Percentiles rank a stretch among this genome's conserved stretches.
Conservation (phyloP, 169 alveolate species). For the Miamiensis avidus region DNA sequence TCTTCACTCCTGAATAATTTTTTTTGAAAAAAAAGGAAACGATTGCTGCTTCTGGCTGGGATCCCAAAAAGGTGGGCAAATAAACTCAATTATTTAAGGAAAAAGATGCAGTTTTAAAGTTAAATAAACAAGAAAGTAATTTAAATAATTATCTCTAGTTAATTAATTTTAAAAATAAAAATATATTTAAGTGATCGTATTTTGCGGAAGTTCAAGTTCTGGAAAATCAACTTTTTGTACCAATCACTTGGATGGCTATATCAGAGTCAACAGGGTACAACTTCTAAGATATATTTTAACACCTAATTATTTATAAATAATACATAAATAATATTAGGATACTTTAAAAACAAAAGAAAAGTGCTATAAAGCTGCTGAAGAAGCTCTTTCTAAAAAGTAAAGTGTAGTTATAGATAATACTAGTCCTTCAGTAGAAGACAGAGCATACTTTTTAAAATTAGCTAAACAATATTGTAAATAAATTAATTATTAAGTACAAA, state of each 20-base stretch:
- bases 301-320: constrained; percentile 15
- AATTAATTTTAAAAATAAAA: constrained; percentile 7
- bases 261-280: constrained; percentile 55
- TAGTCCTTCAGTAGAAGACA: constrained; percentile 59
- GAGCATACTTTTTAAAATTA: constrained; percentile 58
- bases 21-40: constrained; percentile 64
- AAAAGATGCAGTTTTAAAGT: constrained; percentile 19
- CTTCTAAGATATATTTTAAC: too few species aligned
- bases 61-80: constrained; percentile 47
- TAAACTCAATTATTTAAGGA: constrained; percentile 44
- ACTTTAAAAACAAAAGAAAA: constrained; percentile 71
- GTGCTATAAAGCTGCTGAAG: constrained; percentile 59
- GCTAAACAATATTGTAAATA: constrained; percentile 51
- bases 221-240: constrained; percentile 81
- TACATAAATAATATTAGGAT: constrained; percentile 54
- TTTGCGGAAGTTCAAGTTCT: constrained; percentile 77
- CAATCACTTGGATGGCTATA: constrained; percentile 54
- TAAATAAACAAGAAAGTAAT: constrained; percentile 37
- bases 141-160: constrained; percentile 30
- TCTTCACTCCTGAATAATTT: constrained; percentile 76
- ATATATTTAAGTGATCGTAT: constrained; percentile 53
- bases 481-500: not conserved
- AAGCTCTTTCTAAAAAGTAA: constrained; percentile 60
- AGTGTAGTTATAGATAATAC: constrained; percentile 79
- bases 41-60: constrained; percentile 42